Base-by-base conservation (phyloP, 768 basidiomycete species). In the Sutorius australiensis region DNA sequence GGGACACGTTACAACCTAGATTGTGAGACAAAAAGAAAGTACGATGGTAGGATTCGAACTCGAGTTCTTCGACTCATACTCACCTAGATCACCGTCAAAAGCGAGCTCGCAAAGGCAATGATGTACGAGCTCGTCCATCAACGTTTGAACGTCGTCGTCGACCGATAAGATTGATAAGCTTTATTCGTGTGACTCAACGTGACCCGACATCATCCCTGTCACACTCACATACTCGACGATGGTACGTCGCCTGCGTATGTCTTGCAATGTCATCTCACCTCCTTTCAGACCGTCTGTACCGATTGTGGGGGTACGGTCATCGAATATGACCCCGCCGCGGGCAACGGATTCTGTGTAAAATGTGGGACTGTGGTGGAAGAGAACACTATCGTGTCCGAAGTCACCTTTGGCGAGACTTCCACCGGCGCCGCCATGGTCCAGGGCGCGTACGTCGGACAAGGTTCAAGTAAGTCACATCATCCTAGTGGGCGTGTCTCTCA, bases 361-460 rank as follows among this genome's bases (percentile, higher is more conserved):
- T 98, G 95, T 61, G 92, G 92, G 42, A 89, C 86, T 7, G 93
- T 98, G 16, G 77, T 95, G 10, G 92, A 95, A 72, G 92, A 97
- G 70, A 94, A 92, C 64, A 83, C 87, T 3, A 93, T 98, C 54
- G 92, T 98, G 10, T 89, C 87, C 57, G 97, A 99, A 67, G 83
- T 99, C 50, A 84, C 86, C 1, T 99, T 99, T 61, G 92, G 93
- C n/a, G 97, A 99, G 76, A 89, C 89, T 5, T 81, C 87, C 11
- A 80, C 81, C 28, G 97, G 97, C 24, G 92, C 94, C 5, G 95
- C 95, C 1, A 91, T 98, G 77, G 95, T 97, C 2, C 89, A 95
- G 63, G 97, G 97, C 3, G 86, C 88, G 3, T 97, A 90, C 62
- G 92, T 99, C 12, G 90, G 82, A 0, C 87, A 91, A 62, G 90